Conservation (phyloP, 1,284 basidiomycete genomes). For the Coniophora puteana region DNA sequence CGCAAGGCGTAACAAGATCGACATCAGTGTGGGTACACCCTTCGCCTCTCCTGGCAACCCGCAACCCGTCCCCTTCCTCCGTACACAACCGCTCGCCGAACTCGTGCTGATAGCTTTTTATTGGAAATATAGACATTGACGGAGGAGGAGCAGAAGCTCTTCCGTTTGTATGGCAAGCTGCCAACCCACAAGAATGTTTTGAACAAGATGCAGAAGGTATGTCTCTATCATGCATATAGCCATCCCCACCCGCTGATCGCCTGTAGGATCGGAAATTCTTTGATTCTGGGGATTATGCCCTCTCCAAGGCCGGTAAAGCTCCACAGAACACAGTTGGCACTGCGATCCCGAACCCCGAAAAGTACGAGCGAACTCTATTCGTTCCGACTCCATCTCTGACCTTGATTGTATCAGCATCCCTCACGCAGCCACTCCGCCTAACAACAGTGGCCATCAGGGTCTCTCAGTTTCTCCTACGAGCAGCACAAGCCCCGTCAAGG, state of each 20-base stretch:
- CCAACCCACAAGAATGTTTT: slow-evolving; percentile 91
- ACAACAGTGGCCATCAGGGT: slow-evolving; percentile 42
- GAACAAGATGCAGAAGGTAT: slow-evolving; percentile 92
- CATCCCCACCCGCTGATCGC: slow-evolving; percentile 9
- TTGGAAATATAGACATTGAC: slow-evolving; percentile 82
- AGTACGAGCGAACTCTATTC: slow-evolving; percentile 48
- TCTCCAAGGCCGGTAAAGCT: slow-evolving; percentile 91
- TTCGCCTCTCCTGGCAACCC: slow-evolving; percentile 12
- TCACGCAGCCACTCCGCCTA: slow-evolving; percentile 64
- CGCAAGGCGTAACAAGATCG: slow-evolving; percentile 84
- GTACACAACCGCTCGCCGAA: no score
- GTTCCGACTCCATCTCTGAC: slow-evolving; percentile 4
- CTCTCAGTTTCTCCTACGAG: slow-evolving; percentile 73
- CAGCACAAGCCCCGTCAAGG: slow-evolving; percentile 58
- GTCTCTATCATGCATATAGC: slow-evolving; percentile 15
- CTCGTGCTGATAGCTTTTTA: no score
- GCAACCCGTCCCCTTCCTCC: neutral
- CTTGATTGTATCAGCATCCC: slow-evolving; percentile 51
- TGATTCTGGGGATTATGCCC: slow-evolving; percentile 95
- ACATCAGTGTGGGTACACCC: slow-evolving; percentile 69
- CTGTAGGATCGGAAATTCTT: slow-evolving; percentile 94
- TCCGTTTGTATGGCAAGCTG: slow-evolving; percentile 92
- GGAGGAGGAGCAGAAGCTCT: slow-evolving; percentile 92
- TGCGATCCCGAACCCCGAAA: slow-evolving; percentile 93
- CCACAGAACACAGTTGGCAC: slow-evolving; percentile 89